Conservation (phyloP, 2,329 filamentous ascomycete genomes). For the Didymella exigua region DNA sequence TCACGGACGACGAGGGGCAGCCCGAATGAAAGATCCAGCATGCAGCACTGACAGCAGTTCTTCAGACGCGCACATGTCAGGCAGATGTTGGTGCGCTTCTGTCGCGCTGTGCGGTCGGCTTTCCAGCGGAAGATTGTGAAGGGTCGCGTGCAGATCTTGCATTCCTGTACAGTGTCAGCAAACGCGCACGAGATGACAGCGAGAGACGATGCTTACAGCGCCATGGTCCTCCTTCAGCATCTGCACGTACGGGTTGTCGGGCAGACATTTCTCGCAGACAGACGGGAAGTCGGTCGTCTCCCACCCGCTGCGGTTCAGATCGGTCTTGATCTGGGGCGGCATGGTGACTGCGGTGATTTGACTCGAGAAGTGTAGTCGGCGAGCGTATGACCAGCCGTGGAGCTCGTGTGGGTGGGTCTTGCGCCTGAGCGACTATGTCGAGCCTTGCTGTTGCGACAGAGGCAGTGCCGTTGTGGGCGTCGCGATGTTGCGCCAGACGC, state of each 20-base stretch:
- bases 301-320: slow-evolving; percentile 94
- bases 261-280: slow-evolving; percentile 89
- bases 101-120: slow-evolving; percentile 85
- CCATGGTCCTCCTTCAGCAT: slow-evolving; percentile 98
- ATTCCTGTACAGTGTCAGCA: slow-evolving; percentile 56
- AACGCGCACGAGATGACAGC: slow-evolving; percentile 74
- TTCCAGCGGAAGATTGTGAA: slow-evolving; percentile 98
- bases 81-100: slow-evolving; percentile 94
- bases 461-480: neutral
- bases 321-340: slow-evolving; percentile 93
- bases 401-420: slow-evolving; percentile 1
- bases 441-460: slow-evolving; percentile 4
- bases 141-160: slow-evolving; percentile 82
- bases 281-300: slow-evolving; percentile 91
- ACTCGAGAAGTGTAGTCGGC: neutral
- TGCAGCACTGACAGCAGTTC: slow-evolving; percentile 98
- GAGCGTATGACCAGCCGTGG: slow-evolving; percentile 10
- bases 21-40: slow-evolving; percentile 96
- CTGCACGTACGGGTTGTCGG: slow-evolving; percentile 96
- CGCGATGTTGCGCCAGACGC: neutral
- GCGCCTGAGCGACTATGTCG: slow-evolving; percentile 4
- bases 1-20: slow-evolving; percentile 93
- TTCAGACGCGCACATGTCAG: slow-evolving; percentile 95
- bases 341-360: slow-evolving; percentile 53
- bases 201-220: slow-evolving; percentile 66